Evolutionary conservation across 805 yeast genomes (phyloP).

Genomic region (Debaryomyces tyrocola): DNA sequence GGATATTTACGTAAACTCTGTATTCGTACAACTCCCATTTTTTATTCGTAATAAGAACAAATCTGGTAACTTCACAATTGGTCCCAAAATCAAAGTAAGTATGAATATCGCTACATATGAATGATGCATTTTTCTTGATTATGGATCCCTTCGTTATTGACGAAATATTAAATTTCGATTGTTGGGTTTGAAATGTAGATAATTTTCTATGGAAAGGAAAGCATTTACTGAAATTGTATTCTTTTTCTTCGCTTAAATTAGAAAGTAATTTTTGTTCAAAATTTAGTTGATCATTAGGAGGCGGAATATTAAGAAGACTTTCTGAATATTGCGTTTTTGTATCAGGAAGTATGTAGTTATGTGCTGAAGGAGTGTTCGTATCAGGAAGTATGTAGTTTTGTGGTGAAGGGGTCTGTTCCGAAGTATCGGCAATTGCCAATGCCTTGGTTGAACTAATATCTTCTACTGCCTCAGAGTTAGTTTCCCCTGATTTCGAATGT

Average conservation of each 20-base stretch:
- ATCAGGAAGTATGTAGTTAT: neutral
- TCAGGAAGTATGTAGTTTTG: neutral
- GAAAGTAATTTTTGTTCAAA: conserved; percentile 19
- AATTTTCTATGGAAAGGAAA: conserved; percentile 77
- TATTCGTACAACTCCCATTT: conserved; percentile 75
- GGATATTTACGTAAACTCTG: conserved; percentile 39
- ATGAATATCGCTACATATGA: conserved; percentile 29
- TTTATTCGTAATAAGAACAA: conserved; percentile 64
- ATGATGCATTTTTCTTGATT: conserved; percentile 26
- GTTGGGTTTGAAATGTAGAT: conserved; percentile 55
- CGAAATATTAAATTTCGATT: conserved; percentile 34
- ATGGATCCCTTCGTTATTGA: conserved; percentile 21
- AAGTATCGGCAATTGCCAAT: neutral
- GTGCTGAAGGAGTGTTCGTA: neutral
- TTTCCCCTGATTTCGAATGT: neutral
- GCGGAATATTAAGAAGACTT: neutral
- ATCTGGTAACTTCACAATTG: conserved; percentile 61
- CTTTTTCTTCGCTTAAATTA: conserved; percentile 45
- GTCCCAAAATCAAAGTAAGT: conserved; percentile 26
- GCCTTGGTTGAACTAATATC: neutral
- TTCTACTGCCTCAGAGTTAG: neutral
- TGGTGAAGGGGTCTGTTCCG: neutral
- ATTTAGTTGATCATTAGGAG: neutral
- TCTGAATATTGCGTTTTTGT: neutral
- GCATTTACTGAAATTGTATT: conserved; percentile 69